phyloP scores from a whole-genome alignment of 495 filamentous ascomycete genomes.

The Glarea lozoyensis region DNA sequence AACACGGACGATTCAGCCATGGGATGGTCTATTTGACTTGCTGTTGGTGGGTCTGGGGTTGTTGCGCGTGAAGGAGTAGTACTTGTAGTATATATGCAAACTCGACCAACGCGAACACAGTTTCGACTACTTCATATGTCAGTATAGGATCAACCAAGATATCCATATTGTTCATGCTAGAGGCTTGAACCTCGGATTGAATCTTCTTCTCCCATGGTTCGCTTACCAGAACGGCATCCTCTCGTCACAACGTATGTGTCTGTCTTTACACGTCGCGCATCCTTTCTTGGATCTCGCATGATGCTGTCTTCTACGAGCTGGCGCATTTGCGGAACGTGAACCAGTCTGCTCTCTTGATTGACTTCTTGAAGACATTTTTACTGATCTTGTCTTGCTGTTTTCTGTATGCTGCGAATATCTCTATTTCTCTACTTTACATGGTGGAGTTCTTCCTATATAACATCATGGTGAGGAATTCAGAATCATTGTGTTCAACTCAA shows the following conservation, averaged over 20 bases:
- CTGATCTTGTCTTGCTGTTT: too few relatives aligned
- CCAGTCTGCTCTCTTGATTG: too few relatives aligned
- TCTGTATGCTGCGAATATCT: too few relatives aligned
- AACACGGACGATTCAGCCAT: too few relatives aligned
- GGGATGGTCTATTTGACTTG: too few relatives aligned
- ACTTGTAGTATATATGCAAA: constrained; percentile 4
- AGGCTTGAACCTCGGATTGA: not conserved
- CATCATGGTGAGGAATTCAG: too few relatives aligned
- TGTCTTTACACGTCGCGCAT: constrained; percentile 9
- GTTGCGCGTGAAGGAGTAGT: not conserved
- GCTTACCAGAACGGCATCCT: constrained; percentile 8
- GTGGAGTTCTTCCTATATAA: too few relatives aligned
- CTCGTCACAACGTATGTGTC: constrained; percentile 10
- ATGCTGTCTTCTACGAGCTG: too few relatives aligned
- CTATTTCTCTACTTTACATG: too few relatives aligned
- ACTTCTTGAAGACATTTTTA: too few relatives aligned
- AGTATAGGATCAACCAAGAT: not conserved
- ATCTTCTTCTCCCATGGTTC: not conserved
- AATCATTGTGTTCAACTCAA: too few relatives aligned
- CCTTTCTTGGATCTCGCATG: constrained; percentile 7
- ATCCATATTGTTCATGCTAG: not conserved
- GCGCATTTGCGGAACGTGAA: too few relatives aligned
- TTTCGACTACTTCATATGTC: constrained; percentile 3
- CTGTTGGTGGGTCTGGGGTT: not conserved
- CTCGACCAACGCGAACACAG: constrained; percentile 5